Evolutionary conservation across 2,329 filamentous ascomycete genomes (phyloP), one percentile per base, ranked within the genome.

Genomic region (Talaromyces sp.): DNA sequence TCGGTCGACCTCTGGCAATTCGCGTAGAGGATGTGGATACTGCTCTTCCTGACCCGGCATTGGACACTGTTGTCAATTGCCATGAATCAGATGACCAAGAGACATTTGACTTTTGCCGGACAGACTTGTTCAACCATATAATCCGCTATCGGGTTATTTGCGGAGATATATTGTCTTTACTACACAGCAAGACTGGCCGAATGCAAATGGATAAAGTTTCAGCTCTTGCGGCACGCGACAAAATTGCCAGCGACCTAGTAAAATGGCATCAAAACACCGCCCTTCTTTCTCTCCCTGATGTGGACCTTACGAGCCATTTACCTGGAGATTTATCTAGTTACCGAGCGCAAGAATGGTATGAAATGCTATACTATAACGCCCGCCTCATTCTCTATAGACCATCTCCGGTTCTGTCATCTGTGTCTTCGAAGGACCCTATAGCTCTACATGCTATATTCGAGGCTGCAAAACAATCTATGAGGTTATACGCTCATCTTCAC

Each of bases 341-440:
- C 25, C 68, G 74, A 0, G 77, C 74, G 0, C 70, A 69, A 2
- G 75, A 77, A 17, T 80, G 78, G 78, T 80, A 79, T 63, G 72
- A 75, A 1, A 65, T 80, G 4, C 59, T 80, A 0, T 80, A 78
- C 33, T 73, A 79, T 39, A 80, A 80, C 47, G 77, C 72, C 0
- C 71, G 78, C 13, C 64, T 80, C 1, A 77, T 80, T 69, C 70
- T 80, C 0, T 80, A 75, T 55, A 70, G 79, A 0, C 78, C 79
- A 0, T 78, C 75, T 4, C 75, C 74, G 2, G 73, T 69, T 19
- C 57, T 67, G 53, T 75, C 10, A 61, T 69, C 47, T 65, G 71
- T 17, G 27, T 71, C 4, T 62, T 66, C 7, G 36, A 66, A 28
- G 70, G 72, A 44, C 65, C 67, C 42, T 55, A 63, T 5, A 63